These are phyloP conservation scores for Suhomyces emberorum DNA, from an alignment of 805 yeast genomes.

Conservation along the genomic window DNA sequence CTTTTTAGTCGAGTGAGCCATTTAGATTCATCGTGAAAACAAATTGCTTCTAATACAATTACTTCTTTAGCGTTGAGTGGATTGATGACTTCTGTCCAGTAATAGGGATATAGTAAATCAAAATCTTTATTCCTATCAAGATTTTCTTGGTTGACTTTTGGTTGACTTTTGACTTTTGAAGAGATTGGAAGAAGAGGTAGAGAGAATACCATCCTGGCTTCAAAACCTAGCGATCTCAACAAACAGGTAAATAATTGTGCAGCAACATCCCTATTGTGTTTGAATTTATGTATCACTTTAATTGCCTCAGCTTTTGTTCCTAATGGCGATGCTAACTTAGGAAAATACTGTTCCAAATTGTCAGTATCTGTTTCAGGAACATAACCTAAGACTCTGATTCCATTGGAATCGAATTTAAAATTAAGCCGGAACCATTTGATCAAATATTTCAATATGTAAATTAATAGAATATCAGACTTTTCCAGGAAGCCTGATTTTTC, in stretches of 20 bases:
- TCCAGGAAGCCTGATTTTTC: background rate
- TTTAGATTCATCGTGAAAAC: constrained; percentile 28
- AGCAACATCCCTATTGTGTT: constrained; percentile 31
- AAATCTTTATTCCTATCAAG: constrained; percentile 23
- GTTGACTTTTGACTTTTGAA: constrained; percentile 17
- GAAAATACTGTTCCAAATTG: constrained; percentile 16
- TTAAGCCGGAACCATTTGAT: constrained; percentile 34
- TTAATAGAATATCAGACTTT: constrained; percentile 15
- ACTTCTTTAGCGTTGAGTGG: constrained; percentile 24
- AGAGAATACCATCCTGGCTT: constrained; percentile 29
- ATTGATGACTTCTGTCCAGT: constrained; percentile 35
- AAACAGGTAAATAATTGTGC: constrained; percentile 32
- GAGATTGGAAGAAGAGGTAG: constrained; percentile 21
- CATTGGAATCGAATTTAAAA: constrained; percentile 27
- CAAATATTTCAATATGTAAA: constrained; percentile 29
- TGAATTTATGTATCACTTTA: constrained; percentile 17
- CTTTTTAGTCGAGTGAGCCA: constrained; percentile 21
- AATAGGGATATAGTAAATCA: constrained; percentile 34
- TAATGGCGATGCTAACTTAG: constrained; percentile 16
- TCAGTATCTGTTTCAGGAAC: constrained; percentile 12
- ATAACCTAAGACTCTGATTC: constrained; percentile 28
- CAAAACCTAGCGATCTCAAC: constrained; percentile 27
- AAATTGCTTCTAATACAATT: constrained; percentile 23
- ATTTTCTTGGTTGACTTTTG: constrained; percentile 18
- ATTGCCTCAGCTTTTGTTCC: constrained; percentile 8